Conservation (phyloP, 2,329 filamentous ascomycete species). For the Fusarium multiceps region DNA sequence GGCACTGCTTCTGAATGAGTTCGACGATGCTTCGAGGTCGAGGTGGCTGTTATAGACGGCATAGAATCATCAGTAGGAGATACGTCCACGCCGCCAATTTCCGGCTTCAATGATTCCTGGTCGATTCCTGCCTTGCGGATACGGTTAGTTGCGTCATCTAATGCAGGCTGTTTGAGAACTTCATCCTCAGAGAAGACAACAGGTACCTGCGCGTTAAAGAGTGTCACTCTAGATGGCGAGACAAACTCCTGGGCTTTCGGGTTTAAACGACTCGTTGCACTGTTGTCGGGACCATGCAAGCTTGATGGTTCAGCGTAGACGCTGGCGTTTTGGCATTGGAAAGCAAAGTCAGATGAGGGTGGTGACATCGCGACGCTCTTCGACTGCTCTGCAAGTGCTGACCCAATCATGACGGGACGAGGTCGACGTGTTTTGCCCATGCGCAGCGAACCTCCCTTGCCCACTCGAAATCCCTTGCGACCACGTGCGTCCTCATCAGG, state of each 20-base stretch:
- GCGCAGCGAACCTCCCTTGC: conserved; percentile 51
- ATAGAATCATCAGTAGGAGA: neutral
- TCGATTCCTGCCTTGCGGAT: neutral
- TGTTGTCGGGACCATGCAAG: neutral
- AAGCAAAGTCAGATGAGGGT: conserved; percentile 29
- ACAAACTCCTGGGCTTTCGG: conserved; percentile 40
- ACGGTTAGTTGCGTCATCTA: neutral
- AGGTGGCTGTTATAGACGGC: neutral
- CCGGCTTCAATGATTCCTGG: neutral
- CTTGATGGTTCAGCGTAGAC: neutral
- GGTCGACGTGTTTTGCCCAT: conserved; percentile 48
- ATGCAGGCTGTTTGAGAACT: neutral
- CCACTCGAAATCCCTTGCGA: conserved; percentile 42
- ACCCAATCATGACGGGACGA: conserved; percentile 25
- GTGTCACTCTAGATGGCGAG: conserved; percentile 32
- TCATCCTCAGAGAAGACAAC: neutral
- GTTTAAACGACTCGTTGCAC: conserved; percentile 27
- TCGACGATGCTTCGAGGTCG: conserved; percentile 2
- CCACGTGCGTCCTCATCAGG: conserved; percentile 22
- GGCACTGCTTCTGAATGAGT: conserved; percentile 4
- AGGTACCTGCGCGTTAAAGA: neutral
- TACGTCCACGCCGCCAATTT: neutral
- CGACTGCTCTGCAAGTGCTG: conserved; percentile 32
- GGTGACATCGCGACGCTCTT: conserved; percentile 8
- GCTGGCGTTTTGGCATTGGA: conserved; percentile 8